Evolutionary conservation across 768 basidiomycete species (phyloP).

Genomic region (Termitomyces sp.): DNA sequence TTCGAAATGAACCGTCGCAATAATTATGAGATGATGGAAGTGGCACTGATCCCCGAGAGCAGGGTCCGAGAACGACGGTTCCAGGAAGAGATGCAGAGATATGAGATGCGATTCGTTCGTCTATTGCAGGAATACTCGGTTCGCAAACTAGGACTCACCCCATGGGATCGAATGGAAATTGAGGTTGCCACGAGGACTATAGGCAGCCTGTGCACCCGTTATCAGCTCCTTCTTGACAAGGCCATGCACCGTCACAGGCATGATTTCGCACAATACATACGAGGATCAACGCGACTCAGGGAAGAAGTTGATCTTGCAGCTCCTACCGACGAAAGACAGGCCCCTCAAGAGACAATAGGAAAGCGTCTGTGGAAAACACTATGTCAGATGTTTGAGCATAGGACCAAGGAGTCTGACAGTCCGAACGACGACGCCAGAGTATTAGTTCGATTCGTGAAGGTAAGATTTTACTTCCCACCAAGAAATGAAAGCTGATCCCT

Average conservation of each 20-base stretch:
- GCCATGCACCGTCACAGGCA: not conserved
- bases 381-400: not conserved
- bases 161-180: conserved; percentile 1
- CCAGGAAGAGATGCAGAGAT: not conserved
- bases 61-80: not conserved
- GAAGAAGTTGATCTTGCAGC: no score
- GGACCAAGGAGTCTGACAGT: not conserved
- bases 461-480: not conserved
- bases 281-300: not conserved
- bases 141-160: not conserved
- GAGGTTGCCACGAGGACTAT: not conserved
- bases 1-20: not conserved
- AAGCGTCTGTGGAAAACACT: not conserved
- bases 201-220: not conserved
- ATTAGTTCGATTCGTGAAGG: not conserved
- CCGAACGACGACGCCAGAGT: not conserved
- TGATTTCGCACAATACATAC: not conserved
- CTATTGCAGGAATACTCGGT: not conserved
- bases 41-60: not conserved
- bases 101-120: not conserved
- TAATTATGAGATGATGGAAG: not conserved
- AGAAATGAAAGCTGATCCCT: not conserved
- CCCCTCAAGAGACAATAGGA: no score
- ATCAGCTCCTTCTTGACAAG: not conserved
- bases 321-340: not conserved